A percentile compares a stretch with the other conserved stretches of the same genome.
These are phyloP conservation scores for Tylopilus rubrobrunneus DNA, from an alignment of 768 basidiomycete species.

Conservation along the genomic window DNA sequence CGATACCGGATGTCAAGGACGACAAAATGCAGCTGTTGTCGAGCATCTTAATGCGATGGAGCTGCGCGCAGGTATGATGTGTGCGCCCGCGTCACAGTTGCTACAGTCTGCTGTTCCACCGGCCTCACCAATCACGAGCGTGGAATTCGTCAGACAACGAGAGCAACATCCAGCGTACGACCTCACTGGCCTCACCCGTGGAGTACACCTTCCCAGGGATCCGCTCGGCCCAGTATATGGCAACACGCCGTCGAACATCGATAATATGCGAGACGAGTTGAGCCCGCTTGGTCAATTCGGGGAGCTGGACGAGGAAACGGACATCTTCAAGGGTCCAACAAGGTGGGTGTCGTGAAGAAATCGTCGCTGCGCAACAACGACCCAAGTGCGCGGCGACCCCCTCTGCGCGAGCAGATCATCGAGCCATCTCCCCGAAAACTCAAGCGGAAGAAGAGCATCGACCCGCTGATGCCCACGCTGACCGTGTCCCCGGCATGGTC, in stretches of 20 bases:
- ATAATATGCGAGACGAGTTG: background rate
- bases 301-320: slow-evolving; percentile 60
- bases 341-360: slow-evolving; percentile 31
- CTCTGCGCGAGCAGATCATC: slow-evolving; percentile 48
- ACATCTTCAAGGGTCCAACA: background rate
- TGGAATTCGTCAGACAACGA: background rate
- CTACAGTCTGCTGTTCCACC: slow-evolving; percentile 4
- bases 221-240: too few relatives aligned
- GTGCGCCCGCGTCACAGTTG: slow-evolving; percentile 14
- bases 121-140: slow-evolving; percentile 10
- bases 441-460: too few relatives aligned
- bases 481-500: too few relatives aligned
- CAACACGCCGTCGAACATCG: background rate
- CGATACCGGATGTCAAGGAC: slow-evolving; percentile 67
- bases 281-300: slow-evolving; percentile 11
- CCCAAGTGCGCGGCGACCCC: slow-evolving; percentile 11
- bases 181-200: too few relatives aligned
- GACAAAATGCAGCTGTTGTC: slow-evolving; percentile 78
- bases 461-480: too few relatives aligned
- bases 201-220: too few relatives aligned
- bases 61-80: slow-evolving; percentile 37
- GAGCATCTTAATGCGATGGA: slow-evolving; percentile 76
- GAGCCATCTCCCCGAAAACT: slow-evolving; percentile 34
- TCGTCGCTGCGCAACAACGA: slow-evolving; percentile 40
- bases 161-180: too few relatives aligned